Base-by-base conservation (phyloP, 2,329 filamentous ascomycete genomes). In the Pseudopyricularia javanii region DNA sequence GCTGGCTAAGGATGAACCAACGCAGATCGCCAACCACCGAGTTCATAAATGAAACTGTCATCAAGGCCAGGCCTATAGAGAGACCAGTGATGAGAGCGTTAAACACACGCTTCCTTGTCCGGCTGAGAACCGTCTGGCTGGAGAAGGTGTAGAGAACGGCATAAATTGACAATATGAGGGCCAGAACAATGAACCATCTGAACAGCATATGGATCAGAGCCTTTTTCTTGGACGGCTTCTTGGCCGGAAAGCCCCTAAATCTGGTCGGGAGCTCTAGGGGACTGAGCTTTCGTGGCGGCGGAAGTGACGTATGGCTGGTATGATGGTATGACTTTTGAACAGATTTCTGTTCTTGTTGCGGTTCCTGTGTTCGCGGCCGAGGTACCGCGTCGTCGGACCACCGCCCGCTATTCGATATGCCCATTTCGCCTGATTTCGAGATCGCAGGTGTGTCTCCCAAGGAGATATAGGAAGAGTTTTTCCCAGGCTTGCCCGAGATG, bases 11-110 rank as follows among this genome's bases (percentile, higher is more conserved):
- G 28, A 74, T 66, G 61, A 69, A 72, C 70, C 72, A 75, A n/a
- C 72, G 63, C 55, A 73, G 60, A 54, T 73, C 70, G 14, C 64
- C 59, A 3, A 70, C 67, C 64, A 74, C 70, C 28, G 65, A 65
- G 54, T 72, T 72, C 22, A 75, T 62, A 7, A 66, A 65, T 56
- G 64, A 70, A 2, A 68, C 66, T 43, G 74, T 66, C 49, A 69
- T 69, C 49, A 75, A 56, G 53, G 70, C 68, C 17, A 74, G 59
- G 0, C 62, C 58, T 32, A 74, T 73, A 48, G 68, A 68, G 5
- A 74, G 61, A 0, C 65, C 71, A 0, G 71, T 71, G 20, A 73
- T 68, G n/a, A 73, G 56, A 0, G 68, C 61, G 53, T 74, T 74
- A 57, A 70, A 74, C 49, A 40, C 33, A 15, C 49, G 49, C 49